These are phyloP conservation scores for Westerdykella ornata DNA, from an alignment of 2,329 filamentous ascomycete genomes.

Conservation along the genomic window DNA sequence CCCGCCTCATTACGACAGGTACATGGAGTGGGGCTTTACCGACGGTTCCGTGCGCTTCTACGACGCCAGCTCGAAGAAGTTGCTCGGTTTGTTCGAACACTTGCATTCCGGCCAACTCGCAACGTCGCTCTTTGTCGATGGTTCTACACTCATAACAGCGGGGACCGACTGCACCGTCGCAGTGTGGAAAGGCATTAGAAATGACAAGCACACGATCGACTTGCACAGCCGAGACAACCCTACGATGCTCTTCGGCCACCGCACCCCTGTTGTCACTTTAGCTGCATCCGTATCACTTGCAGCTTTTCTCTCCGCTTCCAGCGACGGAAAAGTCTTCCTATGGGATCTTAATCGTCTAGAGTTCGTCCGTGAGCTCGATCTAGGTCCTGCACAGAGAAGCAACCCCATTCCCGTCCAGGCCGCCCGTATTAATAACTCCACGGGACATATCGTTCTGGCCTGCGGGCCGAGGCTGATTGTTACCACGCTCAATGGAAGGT, in stretches of 20 bases:
- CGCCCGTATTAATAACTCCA: slow-evolving; percentile 81
- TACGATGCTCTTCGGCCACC: slow-evolving; percentile 84
- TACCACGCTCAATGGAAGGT: slow-evolving; percentile 80
- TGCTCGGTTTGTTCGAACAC: slow-evolving; percentile 86
- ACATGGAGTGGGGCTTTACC: slow-evolving; percentile 91
- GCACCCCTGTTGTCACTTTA: slow-evolving; percentile 71
- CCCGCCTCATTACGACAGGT: slow-evolving; percentile 79
- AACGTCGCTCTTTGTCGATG: slow-evolving; percentile 76
- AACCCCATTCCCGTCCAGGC: slow-evolving; percentile 50
- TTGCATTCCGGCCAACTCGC: slow-evolving; percentile 87
- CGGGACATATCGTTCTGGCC: slow-evolving; percentile 82
- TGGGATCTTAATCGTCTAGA: slow-evolving; percentile 92
- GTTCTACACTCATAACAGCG: slow-evolving; percentile 82
- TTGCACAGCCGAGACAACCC: slow-evolving; percentile 57
- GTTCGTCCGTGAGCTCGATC: slow-evolving; percentile 69
- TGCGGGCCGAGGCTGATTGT: slow-evolving; percentile 67
- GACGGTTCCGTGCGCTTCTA: slow-evolving; percentile 92
- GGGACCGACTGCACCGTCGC: slow-evolving; percentile 89
- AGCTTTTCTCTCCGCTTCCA: slow-evolving; percentile 74
- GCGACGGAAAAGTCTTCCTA: slow-evolving; percentile 74
- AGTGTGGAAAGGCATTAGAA: slow-evolving; percentile 66
- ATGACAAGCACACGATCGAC: slow-evolving; percentile 61
- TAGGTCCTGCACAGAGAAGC: slow-evolving; percentile 20
- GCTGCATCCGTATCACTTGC: slow-evolving; percentile 84
- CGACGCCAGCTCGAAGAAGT: slow-evolving; percentile 71